These are phyloP conservation scores for Escovopsis sp. DNA, from an alignment of 2,329 filamentous ascomycete species.

Conservation along the genomic window DNA sequence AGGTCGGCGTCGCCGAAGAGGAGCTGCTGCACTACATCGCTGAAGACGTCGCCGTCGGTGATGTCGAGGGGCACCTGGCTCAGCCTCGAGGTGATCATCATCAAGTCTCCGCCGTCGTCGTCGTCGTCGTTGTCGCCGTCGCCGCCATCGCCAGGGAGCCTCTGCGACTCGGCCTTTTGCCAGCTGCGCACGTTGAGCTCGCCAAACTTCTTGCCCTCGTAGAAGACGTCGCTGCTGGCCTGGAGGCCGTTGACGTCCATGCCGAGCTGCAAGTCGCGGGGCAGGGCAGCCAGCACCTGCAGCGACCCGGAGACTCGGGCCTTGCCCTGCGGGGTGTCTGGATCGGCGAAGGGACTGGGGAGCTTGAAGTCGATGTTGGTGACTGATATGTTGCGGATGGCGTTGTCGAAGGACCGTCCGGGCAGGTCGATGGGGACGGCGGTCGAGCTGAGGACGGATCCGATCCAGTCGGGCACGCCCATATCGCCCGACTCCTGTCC, in stretches of 20 bases:
- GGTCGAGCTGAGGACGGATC: constrained; percentile 64
- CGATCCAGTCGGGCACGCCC: constrained; percentile 64
- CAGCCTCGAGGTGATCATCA: constrained; percentile 65
- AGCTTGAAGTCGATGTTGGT: constrained; percentile 75
- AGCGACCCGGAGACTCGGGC: constrained; percentile 76
- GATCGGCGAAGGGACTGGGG: constrained; percentile 66
- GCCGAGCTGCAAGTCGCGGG: constrained; percentile 75
- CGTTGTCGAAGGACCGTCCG: constrained; percentile 62
- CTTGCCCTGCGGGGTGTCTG: constrained; percentile 54
- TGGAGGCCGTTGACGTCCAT: constrained; percentile 64
- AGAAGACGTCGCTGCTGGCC: constrained; percentile 68
- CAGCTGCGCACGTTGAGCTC: constrained; percentile 66
- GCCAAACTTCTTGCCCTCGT: constrained; percentile 64
- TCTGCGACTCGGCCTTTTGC: constrained; percentile 74
- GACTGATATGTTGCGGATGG: constrained; percentile 80
- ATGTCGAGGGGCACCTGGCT: constrained; percentile 69
- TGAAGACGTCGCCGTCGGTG: constrained; percentile 65
- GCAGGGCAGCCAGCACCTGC: constrained; percentile 62
- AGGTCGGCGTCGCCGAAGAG: constrained; percentile 60
- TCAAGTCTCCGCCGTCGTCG: constrained; percentile 40
- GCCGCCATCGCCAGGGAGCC: constrained; percentile 36
- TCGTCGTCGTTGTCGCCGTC: constrained; percentile 28
- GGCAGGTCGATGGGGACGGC: constrained; percentile 76
- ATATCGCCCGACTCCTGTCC: constrained; percentile 51
- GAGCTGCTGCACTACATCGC: constrained; percentile 64